Evolutionary conservation across 371 early-diverging fungal species (phyloP), one percentile per base, ranked within the genome.

Genomic region (Massospora cicadina): DNA sequence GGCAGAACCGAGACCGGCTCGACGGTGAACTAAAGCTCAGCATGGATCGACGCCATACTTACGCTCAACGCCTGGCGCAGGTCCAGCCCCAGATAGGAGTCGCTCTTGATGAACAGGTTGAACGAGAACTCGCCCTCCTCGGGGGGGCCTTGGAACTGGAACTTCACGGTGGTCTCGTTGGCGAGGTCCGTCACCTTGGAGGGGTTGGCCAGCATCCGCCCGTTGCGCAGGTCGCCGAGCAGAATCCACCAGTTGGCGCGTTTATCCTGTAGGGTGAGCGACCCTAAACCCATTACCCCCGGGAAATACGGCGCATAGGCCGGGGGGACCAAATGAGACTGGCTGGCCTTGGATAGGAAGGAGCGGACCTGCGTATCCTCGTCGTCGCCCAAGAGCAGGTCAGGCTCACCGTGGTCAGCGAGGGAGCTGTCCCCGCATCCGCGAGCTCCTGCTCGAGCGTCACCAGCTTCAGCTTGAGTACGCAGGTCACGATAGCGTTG

Each of bases 111-210:
- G 69, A 79, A 78, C 67, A 92, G 69, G 59, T 85, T 82, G 74
- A 94, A 91, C 54, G 81, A 81, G 79, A 87, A 91, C 10, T 77
- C 75, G 54, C 94, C 94, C 33, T 86, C 78, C 65, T 89, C 79
- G 25, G 88, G 88, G 24, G 98, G 98, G 0, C 95, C 91, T 73
- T 91, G 92, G 85, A 98, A 98, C 69, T 91, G 88, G 57, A 95
- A 74, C 57, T 83, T 81, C 65, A 90, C 72, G 5, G 84, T 86
- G 65, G 83, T 79, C 65, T 76, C 75, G 33, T 69, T 74, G 0
- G 74, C 81, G 65, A 91, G 75, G 68, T 91, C 90, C 29, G 82
- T 82, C 29, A 95, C 82, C 65, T 84, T 85, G 61, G 79, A 74
- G n/a, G 89, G 87, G 25, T 83, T 76, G 30, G 82, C 80, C 13